phyloP scores from a whole-genome alignment of 495 filamentous ascomycete species.

The Annulohypoxylon bovei region DNA sequence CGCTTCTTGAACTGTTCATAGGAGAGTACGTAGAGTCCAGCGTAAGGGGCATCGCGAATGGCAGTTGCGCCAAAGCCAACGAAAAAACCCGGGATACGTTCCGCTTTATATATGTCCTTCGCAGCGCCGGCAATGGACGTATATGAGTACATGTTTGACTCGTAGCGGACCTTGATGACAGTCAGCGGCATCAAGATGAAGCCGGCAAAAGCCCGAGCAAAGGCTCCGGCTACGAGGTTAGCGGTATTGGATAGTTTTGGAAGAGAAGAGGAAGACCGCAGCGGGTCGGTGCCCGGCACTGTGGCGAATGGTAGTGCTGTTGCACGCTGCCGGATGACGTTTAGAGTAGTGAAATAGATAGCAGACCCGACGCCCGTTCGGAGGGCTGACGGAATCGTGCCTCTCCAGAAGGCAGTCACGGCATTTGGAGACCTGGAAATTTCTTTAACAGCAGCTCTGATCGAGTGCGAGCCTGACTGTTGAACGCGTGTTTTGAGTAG shows the following conservation, averaged over 20 bases:
- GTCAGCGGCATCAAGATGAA: constrained; percentile 96
- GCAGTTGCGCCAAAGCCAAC: constrained; percentile 94
- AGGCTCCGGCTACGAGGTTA: constrained; percentile 85
- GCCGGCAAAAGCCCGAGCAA: constrained; percentile 84
- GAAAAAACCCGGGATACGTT: constrained; percentile 89
- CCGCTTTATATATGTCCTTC: constrained; percentile 74
- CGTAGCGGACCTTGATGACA: constrained; percentile 95
- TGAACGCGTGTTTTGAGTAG: constrained; percentile 97
- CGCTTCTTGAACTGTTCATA: constrained; percentile 88
- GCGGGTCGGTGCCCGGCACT: constrained; percentile 32
- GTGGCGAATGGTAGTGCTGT: constrained; percentile 59
- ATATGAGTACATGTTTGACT: constrained; percentile 86
- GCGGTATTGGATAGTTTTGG: constrained; percentile 85
- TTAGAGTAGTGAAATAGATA: constrained; percentile 92
- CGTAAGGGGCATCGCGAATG: constrained; percentile 92
- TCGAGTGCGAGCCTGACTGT: constrained; percentile 71
- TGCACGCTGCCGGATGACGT: constrained; percentile 78
- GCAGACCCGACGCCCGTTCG: constrained; percentile 93
- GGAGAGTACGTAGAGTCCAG: constrained; percentile 91
- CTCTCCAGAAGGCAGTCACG: constrained; percentile 87
- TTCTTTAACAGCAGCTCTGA: constrained; percentile 73
- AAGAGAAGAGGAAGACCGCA: constrained; percentile 70
- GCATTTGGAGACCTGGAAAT: constrained; percentile 67
- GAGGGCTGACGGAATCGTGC: constrained; percentile 88
- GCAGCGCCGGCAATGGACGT: constrained; percentile 76